Evolutionary conservation across 179 eudicot genomes (phyloP).

Genomic region (Amaranthus tricolor): DNA sequence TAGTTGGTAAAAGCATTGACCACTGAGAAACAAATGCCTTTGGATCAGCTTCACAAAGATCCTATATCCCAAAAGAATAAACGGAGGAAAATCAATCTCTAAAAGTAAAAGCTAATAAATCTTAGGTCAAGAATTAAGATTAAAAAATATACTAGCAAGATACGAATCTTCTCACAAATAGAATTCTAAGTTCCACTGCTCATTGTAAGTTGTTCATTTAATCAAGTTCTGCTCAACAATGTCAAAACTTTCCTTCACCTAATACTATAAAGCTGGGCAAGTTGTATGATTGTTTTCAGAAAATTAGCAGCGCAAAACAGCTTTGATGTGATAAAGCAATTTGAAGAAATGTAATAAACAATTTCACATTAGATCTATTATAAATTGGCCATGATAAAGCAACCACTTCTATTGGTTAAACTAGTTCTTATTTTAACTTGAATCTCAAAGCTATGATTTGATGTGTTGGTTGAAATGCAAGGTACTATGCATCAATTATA

Average conservation of each 20-base stretch:
- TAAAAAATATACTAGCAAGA: conserved; percentile 4
- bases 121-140: neutral
- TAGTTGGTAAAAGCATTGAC: conserved; percentile 89
- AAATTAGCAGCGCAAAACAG: neutral
- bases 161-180: neutral
- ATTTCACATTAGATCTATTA: neutral
- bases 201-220: neutral
- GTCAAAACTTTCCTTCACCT: neutral
- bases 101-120: conserved; percentile 3
- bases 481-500: too few species aligned
- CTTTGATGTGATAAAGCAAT: neutral
- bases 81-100: conserved; percentile 13
- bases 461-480: neutral
- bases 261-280: neutral
- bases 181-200: neutral
- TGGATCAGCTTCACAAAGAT: conserved; percentile 93
- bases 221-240: neutral
- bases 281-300: neutral
- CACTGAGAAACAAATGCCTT: conserved; percentile 81
- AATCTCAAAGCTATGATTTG: neutral
- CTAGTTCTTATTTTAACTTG: neutral
- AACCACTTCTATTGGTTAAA: neutral
- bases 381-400: neutral
- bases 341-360: neutral
- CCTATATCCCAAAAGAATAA: conserved; percentile 47